Conservation (phyloP, 1,284 basidiomycete species). For the Moesziomyces globuligerus region DNA sequence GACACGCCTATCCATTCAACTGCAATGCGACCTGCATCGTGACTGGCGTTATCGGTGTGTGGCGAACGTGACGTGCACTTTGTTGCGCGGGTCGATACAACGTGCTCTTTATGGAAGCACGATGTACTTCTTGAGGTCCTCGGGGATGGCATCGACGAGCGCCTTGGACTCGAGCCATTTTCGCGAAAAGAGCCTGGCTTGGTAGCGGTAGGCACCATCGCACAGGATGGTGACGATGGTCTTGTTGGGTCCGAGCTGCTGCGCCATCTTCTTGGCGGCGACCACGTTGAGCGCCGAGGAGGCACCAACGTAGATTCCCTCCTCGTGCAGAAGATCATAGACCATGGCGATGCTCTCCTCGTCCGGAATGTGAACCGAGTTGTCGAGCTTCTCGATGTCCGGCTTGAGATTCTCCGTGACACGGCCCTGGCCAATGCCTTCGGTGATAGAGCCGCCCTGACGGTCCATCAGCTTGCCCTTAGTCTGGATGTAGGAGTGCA, state of each 20-base stretch:
- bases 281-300: slow-evolving; percentile 95
- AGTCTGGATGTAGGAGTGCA: slow-evolving; percentile 85
- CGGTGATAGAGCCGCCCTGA: slow-evolving; percentile 88
- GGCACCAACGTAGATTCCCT: slow-evolving; percentile 96
- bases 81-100: too few relatives aligned
- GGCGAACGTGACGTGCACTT: not conserved
- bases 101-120: slow-evolving; percentile 72
- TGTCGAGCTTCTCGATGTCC: slow-evolving; percentile 79
- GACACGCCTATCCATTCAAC: not conserved
- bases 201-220: slow-evolving; percentile 96
- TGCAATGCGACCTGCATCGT: not conserved
- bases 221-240: slow-evolving; percentile 89
- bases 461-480: slow-evolving; percentile 80
- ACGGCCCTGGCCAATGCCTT: slow-evolving; percentile 97
- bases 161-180: slow-evolving; percentile 89
- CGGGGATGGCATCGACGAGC: slow-evolving; percentile 82
- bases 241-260: slow-evolving; percentile 81
- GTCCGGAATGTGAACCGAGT: slow-evolving; percentile 87
- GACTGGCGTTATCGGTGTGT: not conserved
- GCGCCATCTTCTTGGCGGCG: slow-evolving; percentile 87
- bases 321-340: slow-evolving; percentile 89
- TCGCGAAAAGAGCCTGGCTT: slow-evolving; percentile 93
- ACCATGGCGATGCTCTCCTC: slow-evolving; percentile 91
- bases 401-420: slow-evolving; percentile 92
- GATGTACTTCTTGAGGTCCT: slow-evolving; percentile 86